Evolutionary conservation across 345 rosid genomes (phyloP).

Genomic region (Murraya koenigii): DNA sequence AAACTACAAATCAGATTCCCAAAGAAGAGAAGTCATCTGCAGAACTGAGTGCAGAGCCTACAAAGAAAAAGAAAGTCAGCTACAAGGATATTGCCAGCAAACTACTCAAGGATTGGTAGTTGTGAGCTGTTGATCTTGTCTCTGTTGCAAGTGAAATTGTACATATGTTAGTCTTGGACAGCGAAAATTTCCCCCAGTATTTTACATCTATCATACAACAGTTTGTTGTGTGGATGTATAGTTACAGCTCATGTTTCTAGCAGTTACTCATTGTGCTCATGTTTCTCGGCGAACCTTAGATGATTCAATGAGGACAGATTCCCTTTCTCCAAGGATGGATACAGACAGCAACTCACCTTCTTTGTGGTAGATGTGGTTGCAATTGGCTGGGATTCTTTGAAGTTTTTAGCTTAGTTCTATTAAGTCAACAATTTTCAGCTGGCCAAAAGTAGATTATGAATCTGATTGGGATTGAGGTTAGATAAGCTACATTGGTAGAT

Average conservation of each 20-base stretch:
- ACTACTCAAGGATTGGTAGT: slow-evolving; percentile 60
- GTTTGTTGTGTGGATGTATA: background rate
- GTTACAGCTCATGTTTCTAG: background rate
- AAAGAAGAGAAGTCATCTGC: slow-evolving; percentile 25
- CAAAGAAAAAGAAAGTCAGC: slow-evolving; percentile 86
- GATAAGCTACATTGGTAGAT: too few relatives aligned
- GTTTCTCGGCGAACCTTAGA: background rate
- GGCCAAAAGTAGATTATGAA: too few relatives aligned
- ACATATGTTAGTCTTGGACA: background rate
- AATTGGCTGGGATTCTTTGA: background rate
- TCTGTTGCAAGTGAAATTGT: background rate
- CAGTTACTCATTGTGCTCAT: background rate
- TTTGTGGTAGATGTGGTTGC: background rate
- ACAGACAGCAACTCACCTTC: too few relatives aligned
- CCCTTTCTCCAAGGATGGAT: too few relatives aligned
- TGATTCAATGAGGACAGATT: too few relatives aligned
- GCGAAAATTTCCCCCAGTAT: background rate
- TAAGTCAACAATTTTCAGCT: background rate
- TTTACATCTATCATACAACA: background rate
- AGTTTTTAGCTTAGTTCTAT: background rate
- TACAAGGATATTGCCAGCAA: slow-evolving; percentile 67
- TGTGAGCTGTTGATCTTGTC: background rate
- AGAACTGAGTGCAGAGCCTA: slow-evolving; percentile 24
- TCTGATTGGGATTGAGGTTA: too few relatives aligned
- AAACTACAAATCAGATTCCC: background rate